Conservation (phyloP, 2,329 filamentous ascomycete genomes). For the Orbilia brochopaga region DNA sequence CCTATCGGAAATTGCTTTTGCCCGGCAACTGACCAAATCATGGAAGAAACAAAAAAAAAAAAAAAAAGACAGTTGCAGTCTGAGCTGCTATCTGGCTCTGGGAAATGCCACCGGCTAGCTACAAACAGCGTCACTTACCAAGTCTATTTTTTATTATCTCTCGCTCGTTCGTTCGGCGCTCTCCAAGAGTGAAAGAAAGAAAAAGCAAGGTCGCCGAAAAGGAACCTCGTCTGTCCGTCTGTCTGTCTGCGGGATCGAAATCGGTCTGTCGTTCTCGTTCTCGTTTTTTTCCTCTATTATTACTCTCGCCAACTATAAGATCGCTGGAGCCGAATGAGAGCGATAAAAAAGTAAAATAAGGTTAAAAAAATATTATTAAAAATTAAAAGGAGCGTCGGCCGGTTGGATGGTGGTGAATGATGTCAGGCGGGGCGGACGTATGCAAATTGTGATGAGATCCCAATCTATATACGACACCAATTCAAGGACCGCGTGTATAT, state of each 20-base stretch:
- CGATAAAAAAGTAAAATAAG: too few species aligned
- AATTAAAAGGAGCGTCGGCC: conserved; percentile 8
- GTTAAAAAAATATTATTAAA: too few species aligned
- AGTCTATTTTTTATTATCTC: too few species aligned
- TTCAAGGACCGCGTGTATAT: too few species aligned
- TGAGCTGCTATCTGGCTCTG: too few species aligned
- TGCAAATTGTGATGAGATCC: too few species aligned
- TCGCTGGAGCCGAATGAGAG: not conserved
- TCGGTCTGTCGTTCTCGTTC: not conserved
- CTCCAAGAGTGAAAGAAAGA: not conserved
- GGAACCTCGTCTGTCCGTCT: not conserved
- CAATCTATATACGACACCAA: too few species aligned
- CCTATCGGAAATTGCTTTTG: conserved; percentile 13
- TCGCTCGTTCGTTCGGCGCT: too few species aligned
- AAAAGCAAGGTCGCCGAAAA: not conserved
- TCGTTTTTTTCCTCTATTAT: not conserved
- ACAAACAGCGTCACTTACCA: not conserved
- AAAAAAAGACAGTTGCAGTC: not conserved
- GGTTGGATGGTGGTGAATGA: too few species aligned
- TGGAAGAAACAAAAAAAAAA: conserved; percentile 5
- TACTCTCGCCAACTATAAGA: not conserved
- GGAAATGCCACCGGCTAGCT: too few species aligned
- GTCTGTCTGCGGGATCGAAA: too few species aligned
- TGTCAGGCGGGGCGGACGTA: too few species aligned
- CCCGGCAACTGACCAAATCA: not conserved